phyloP scores from a whole-genome alignment of 2,329 filamentous ascomycete genomes.

The Venturia carpophila region DNA sequence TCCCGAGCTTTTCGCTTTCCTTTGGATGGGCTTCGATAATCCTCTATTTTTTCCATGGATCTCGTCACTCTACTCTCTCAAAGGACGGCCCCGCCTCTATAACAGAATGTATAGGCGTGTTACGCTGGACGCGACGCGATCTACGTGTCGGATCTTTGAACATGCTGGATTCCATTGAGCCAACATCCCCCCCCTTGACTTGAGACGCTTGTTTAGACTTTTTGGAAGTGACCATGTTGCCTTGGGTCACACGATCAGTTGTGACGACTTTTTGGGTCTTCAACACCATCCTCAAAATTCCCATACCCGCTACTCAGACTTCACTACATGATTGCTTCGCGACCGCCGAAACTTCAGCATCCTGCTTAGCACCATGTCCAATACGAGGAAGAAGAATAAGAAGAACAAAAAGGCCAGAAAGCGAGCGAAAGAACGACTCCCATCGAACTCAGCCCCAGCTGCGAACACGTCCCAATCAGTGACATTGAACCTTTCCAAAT shows the following conservation, averaged over 20 bases:
- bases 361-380: neutral
- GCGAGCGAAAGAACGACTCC: neutral
- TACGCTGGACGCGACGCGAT: neutral
- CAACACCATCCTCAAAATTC: neutral
- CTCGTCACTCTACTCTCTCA: neutral
- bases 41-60: neutral
- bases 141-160: conserved; percentile 1
- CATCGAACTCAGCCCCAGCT: neutral
- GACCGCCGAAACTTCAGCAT: neutral
- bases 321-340: neutral
- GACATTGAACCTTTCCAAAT: too few relatives aligned
- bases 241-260: neutral
- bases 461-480: neutral
- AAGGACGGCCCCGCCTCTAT: neutral
- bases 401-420: neutral
- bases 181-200: neutral
- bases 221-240: neutral
- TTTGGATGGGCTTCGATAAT: too few relatives aligned
- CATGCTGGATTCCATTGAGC: neutral
- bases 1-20: too few relatives aligned
- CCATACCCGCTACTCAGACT: neutral
- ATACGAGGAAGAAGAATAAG: neutral
- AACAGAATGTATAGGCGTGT: too few relatives aligned
- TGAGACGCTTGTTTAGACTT: neutral
- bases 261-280: neutral